These are phyloP conservation scores for Lachancea thermotolerans DNA, from an alignment of 805 yeast genomes.

Conservation along the genomic window DNA sequence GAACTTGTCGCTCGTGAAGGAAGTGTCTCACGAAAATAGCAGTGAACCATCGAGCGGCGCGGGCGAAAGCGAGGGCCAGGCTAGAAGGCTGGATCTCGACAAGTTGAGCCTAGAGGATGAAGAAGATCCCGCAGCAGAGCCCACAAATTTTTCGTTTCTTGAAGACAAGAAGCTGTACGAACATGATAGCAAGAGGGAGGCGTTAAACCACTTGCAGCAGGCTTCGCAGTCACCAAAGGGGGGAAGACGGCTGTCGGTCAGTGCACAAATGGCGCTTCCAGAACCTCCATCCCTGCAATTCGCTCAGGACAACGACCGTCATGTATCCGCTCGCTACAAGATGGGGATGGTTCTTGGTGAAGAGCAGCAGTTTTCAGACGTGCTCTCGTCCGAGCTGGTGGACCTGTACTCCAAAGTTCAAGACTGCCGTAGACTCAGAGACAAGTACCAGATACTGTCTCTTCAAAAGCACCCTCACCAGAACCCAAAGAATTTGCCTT, in stretches of 20 bases:
- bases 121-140: slow-evolving; percentile 1
- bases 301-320: slow-evolving; percentile 3
- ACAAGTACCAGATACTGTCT: slow-evolving; percentile 65
- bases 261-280: slow-evolving; percentile 24
- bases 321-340: slow-evolving; percentile 31
- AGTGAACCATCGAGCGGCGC: neutral
- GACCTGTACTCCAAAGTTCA: slow-evolving; percentile 57
- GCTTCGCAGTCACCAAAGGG: slow-evolving; percentile 2
- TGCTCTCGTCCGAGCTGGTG: slow-evolving; percentile 62
- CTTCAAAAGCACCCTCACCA: slow-evolving; percentile 57
- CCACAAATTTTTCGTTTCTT: slow-evolving; percentile 29
- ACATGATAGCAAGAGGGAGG: slow-evolving; percentile 25
- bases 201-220: slow-evolving; percentile 18
- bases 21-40: too few relatives aligned
- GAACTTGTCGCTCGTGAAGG: neutral
- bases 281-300: slow-evolving; percentile 14
- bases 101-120: neutral
- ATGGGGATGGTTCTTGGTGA: slow-evolving; percentile 41
- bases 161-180: slow-evolving; percentile 28
- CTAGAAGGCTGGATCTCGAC: neutral
- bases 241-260: slow-evolving; percentile 18
- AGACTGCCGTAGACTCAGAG: slow-evolving; percentile 65
- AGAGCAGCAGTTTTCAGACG: slow-evolving; percentile 46
- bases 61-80: neutral
- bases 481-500: slow-evolving; percentile 74